Evolutionary conservation across 306 rosid species (phyloP).

Genomic region (Senna siamea): DNA sequence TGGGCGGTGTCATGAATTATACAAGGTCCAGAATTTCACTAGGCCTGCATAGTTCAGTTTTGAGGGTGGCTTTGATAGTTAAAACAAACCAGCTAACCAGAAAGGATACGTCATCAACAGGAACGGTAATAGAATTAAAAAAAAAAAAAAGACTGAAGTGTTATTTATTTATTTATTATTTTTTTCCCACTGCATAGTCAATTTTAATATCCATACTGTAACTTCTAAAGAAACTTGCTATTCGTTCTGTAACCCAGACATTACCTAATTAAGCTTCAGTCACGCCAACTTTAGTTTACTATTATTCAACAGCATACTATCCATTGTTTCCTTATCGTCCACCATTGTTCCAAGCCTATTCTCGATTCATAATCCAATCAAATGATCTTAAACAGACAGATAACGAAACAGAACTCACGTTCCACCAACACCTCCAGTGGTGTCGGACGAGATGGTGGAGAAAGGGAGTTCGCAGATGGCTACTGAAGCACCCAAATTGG

Average conservation of each 20-base stretch:
- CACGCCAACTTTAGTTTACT: no score
- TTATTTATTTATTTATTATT: neutral
- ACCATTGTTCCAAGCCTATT: neutral
- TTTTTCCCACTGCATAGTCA: neutral
- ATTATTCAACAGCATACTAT: neutral
- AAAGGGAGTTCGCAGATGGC: constrained; percentile 97
- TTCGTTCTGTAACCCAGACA: no score
- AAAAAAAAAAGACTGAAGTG: neutral
- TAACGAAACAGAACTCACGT: constrained; percentile 59
- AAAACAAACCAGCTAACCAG: neutral
- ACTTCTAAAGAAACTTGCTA: neutral
- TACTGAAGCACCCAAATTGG: constrained; percentile 72
- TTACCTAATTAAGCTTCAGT: no score
- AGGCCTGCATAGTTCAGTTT: neutral
- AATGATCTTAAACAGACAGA: neutral
- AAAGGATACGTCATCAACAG: neutral
- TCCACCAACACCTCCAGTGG: constrained; percentile 92
- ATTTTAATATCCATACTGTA: neutral
- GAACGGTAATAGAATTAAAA: neutral
- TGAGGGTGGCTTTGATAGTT: neutral
- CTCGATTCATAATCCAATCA: constrained; percentile 12
- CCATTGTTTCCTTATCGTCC: neutral
- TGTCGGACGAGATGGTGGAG: constrained; percentile 85
- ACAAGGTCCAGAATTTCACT: neutral
- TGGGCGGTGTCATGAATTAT: neutral